These are phyloP conservation scores for Streptanthus diversifolius DNA, from an alignment of 345 rosid species.

Conservation along the genomic window DNA sequence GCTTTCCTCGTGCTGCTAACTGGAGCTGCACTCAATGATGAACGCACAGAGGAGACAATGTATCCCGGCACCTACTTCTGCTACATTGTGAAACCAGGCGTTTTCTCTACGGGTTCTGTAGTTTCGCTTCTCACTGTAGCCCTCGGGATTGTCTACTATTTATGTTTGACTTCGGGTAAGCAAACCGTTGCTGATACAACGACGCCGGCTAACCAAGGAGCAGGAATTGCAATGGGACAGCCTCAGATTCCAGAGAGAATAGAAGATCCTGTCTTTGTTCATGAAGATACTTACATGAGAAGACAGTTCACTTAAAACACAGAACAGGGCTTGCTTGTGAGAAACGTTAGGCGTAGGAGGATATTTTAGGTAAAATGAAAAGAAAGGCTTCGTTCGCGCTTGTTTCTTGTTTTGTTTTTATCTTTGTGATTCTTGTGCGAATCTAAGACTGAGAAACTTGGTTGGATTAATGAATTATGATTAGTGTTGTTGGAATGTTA, in stretches of 20 bases:
- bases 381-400: background rate
- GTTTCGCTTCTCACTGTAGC: conserved; percentile 54
- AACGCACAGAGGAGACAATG: conserved; percentile 49
- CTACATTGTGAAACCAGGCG: conserved; percentile 79
- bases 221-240: conserved; percentile 68
- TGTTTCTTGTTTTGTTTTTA: background rate
- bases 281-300: conserved; percentile 73
- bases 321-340: background rate
- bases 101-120: conserved; percentile 68
- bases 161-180: conserved; percentile 49
- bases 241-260: conserved; percentile 61
- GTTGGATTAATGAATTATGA: background rate
- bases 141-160: conserved; percentile 69
- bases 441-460: background rate
- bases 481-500: conserved; percentile 12
- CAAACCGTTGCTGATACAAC: conserved; percentile 24
- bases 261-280: conserved; percentile 68
- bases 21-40: conserved; percentile 76
- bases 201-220: conserved; percentile 33
- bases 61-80: conserved; percentile 55
- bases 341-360: conserved; percentile 16
- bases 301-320: conserved; percentile 55
- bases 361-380: background rate
- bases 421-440: conserved; percentile 3
- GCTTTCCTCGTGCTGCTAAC: conserved; percentile 72